Evolutionary conservation across 345 rosid species (phyloP), one percentile per base, ranked within the genome.

Genomic region (Aquilaria yunnanensis): DNA sequence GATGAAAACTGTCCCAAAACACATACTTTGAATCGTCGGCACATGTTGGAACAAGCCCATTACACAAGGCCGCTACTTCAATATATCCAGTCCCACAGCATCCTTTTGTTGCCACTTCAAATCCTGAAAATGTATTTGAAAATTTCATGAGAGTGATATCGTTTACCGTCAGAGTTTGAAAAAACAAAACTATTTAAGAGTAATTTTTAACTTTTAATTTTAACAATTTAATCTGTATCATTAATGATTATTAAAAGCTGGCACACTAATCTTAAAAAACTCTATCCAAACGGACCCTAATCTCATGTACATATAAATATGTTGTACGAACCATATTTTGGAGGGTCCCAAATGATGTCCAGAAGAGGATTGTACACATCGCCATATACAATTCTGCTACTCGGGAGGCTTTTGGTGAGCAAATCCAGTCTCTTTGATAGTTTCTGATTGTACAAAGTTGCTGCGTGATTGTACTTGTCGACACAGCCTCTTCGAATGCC

Each of bases 1-100:
- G 96, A 78, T 91, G 96, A 68, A 74, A 91, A 63, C 93, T 79
- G 51, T 88, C 97, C 96, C 90, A 88, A 54, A 88, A 86, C 57
- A 86, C 62, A 48, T 74, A 85, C 37, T 81, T 79, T 0, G 91
- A 66, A 51, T 72, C 86, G 63, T 71, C 69, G 12, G 51, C 41
- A 67, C 96, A 85, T 9, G 73, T 59, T 51, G 72, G 61, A 70
- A 67, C 68, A 9, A 70, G 50, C 8, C 29, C 47, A 47, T 71
- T 88, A 54, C 96, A 86, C 3, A 85, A 43, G 1, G 75, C 9
- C 50, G 78, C 67, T 6, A 79, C 86, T 58, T 92, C 92, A 31
- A 89, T 55, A 0, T 58, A 55, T 57, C 98, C 96, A 0, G 89
- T 82, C 23, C 89, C 96, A 61, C 92, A 89, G 9, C 96, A 89